Evolutionary conservation across 805 yeast genomes (phyloP).

Genomic region (Myxozyma udenii): DNA sequence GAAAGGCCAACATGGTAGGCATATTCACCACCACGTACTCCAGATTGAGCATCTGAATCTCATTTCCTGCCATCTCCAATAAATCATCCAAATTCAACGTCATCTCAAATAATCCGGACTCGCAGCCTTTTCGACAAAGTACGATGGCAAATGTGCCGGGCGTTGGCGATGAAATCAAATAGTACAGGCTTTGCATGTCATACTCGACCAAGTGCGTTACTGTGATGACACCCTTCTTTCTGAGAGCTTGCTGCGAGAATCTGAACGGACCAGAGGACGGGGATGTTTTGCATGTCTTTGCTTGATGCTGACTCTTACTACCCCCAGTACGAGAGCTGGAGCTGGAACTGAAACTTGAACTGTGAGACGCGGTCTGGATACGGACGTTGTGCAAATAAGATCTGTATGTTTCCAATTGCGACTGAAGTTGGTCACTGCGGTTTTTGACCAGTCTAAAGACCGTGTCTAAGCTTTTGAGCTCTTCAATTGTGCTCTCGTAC

Average conservation of each 20-base stretch:
- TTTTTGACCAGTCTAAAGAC: slow-evolving; percentile 38
- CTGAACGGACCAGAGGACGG: slow-evolving; percentile 31
- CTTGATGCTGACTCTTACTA: slow-evolving; percentile 10
- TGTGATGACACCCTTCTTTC: slow-evolving; percentile 34
- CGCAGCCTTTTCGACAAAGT: slow-evolving; percentile 35
- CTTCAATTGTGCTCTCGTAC: slow-evolving; percentile 35
- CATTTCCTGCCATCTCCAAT: slow-evolving; percentile 34
- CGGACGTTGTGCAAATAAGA: slow-evolving; percentile 40
- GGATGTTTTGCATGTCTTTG: slow-evolving; percentile 16
- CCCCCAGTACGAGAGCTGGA: too few species aligned
- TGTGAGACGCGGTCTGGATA: slow-evolving; percentile 35
- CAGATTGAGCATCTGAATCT: slow-evolving; percentile 33
- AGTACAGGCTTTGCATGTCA: slow-evolving; percentile 29
- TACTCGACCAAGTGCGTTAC: slow-evolving; percentile 34
- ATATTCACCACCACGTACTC: slow-evolving; percentile 36
- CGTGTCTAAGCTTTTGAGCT: slow-evolving; percentile 36
- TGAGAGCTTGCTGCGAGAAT: slow-evolving; percentile 33
- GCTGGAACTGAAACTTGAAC: slow-evolving; percentile 29
- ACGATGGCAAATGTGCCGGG: slow-evolving; percentile 38
- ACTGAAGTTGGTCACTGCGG: slow-evolving; percentile 39
- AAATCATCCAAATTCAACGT: slow-evolving; percentile 39
- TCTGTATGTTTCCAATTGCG: slow-evolving; percentile 40
- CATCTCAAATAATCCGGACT: slow-evolving; percentile 35
- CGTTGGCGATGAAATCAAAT: slow-evolving; percentile 35
- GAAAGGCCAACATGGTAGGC: slow-evolving; percentile 30